Percentiles rank a stretch among this genome's conserved stretches.
Evolutionary conservation across 2,329 filamentous ascomycete genomes (phyloP).

Genomic region (Colletotrichum liaoningense): DNA sequence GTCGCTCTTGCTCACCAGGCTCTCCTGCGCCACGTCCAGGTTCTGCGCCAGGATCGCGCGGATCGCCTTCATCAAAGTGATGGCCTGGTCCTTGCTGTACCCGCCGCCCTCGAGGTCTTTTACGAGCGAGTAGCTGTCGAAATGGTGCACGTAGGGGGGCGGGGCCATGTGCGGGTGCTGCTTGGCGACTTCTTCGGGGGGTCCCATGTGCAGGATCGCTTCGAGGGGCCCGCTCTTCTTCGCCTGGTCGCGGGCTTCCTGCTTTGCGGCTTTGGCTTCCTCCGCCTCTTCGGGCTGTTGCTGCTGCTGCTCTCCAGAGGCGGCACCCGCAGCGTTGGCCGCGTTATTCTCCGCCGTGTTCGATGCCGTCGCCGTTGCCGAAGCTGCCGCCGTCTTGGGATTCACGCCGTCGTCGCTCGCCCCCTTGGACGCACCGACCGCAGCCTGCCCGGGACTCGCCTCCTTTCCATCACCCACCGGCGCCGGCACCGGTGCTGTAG

Average conservation of each 20-base stretch:
- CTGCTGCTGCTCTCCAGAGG: neutral
- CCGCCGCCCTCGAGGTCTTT: slow-evolving; percentile 79
- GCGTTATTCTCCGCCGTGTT: slow-evolving; percentile 6
- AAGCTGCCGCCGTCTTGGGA: slow-evolving; percentile 38
- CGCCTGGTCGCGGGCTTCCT: slow-evolving; percentile 48
- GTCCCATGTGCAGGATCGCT: slow-evolving; percentile 60
- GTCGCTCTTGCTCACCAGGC: slow-evolving; percentile 88
- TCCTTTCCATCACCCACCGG: slow-evolving; percentile 28
- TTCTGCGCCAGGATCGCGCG: slow-evolving; percentile 82
- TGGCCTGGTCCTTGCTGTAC: slow-evolving; percentile 79
- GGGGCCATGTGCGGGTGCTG: slow-evolving; percentile 76
- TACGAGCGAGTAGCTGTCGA: slow-evolving; percentile 93
- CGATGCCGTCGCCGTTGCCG: slow-evolving; percentile 28
- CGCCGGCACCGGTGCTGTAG: slow-evolving; percentile 33
- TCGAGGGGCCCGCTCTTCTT: slow-evolving; percentile 62
- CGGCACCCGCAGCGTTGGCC: neutral
- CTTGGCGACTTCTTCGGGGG: slow-evolving; percentile 52
- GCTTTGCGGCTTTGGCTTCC: slow-evolving; percentile 40
- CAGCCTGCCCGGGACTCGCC: slow-evolving; percentile 7
- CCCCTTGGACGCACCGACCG: slow-evolving; percentile 6
- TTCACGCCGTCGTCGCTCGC: slow-evolving; percentile 13
- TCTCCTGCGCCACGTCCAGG: slow-evolving; percentile 81
- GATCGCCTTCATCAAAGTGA: slow-evolving; percentile 93
- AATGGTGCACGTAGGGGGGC: slow-evolving; percentile 91
- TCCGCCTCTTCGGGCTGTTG: slow-evolving; percentile 16